Conservation (phyloP, 208 protist species). For the Phytomonas serpens region DNA sequence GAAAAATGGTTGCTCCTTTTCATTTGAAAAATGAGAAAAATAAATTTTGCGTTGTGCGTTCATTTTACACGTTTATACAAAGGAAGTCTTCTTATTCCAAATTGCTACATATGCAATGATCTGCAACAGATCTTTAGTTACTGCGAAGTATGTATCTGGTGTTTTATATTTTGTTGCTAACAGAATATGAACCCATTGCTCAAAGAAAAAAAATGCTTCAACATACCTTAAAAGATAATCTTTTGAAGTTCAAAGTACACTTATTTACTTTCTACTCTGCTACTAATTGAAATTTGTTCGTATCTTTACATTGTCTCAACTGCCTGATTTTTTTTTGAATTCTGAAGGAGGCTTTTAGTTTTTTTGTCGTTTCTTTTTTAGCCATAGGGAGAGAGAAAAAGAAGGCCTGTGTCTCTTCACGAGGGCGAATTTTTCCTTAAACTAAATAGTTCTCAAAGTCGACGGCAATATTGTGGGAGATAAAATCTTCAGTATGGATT, state of each 20-base stretch:
- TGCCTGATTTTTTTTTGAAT: neutral
- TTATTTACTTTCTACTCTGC: neutral
- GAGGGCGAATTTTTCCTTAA: neutral
- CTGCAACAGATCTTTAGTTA: neutral
- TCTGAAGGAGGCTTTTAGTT: neutral
- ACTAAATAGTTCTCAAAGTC: neutral
- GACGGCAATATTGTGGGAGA: neutral
- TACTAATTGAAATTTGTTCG: neutral
- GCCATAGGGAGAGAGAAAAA: neutral
- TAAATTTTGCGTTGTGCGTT: neutral
- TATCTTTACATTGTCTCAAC: neutral
- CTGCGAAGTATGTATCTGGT: conserved; percentile 1
- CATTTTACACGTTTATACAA: neutral
- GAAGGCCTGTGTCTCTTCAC: neutral
- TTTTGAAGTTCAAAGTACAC: neutral
- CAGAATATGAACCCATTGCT: neutral
- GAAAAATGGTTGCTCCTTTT: neutral
- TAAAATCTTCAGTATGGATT: neutral
- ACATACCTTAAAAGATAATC: neutral
- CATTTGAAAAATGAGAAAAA: neutral
- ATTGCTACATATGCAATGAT: neutral
- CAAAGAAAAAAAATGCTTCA: neutral
- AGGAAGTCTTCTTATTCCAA: neutral
- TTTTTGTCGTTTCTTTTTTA: neutral
- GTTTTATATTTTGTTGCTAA: neutral